phyloP scores from a whole-genome alignment of 352 stramenopile genomes.

The Hyaloperonospora arabidopsidis region DNA sequence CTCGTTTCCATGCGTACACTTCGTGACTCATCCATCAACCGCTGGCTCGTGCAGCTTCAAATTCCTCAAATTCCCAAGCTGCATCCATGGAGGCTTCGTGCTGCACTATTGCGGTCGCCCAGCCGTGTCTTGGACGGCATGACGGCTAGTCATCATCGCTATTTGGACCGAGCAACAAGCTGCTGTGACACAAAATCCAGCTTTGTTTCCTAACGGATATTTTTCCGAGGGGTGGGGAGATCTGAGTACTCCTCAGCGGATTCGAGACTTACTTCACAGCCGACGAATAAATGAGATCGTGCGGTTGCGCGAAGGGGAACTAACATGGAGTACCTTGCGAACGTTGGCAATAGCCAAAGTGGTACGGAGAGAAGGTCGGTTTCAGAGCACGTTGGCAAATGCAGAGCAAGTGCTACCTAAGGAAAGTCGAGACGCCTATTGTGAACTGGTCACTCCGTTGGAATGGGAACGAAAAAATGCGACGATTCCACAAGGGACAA shows the following conservation, averaged over 20 bases:
- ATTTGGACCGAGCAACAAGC: slow-evolving; percentile 59
- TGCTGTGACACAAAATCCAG: slow-evolving; percentile 58
- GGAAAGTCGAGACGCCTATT: slow-evolving; percentile 53
- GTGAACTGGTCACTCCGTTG: slow-evolving; percentile 60
- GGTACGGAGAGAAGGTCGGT: slow-evolving; percentile 40
- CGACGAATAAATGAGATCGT: slow-evolving; percentile 55
- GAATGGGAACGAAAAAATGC: slow-evolving; percentile 30
- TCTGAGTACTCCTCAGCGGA: slow-evolving; percentile 46
- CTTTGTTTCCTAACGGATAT: slow-evolving; percentile 73
- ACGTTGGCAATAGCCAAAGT: slow-evolving; percentile 30
- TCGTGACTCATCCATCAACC: neutral
- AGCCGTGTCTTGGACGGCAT: slow-evolving; percentile 50
- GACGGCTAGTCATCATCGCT: slow-evolving; percentile 58
- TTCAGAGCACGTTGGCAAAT: slow-evolving; percentile 55
- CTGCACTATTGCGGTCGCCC: slow-evolving; percentile 44
- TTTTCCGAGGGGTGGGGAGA: slow-evolving; percentile 79
- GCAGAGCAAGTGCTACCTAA: slow-evolving; percentile 44
- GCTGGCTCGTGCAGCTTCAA: slow-evolving; percentile 25
- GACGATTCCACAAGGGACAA: slow-evolving; percentile 14
- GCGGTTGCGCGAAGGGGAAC: slow-evolving; percentile 23
- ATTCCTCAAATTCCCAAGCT: slow-evolving; percentile 15
- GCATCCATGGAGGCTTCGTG: slow-evolving; percentile 59
- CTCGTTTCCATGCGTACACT: too few relatives aligned
- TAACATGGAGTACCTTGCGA: slow-evolving; percentile 26
- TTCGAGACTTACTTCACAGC: slow-evolving; percentile 52